These are phyloP conservation scores for Rosa rugosa DNA, from an alignment of 306 rosid species.

Conservation along the genomic window DNA sequence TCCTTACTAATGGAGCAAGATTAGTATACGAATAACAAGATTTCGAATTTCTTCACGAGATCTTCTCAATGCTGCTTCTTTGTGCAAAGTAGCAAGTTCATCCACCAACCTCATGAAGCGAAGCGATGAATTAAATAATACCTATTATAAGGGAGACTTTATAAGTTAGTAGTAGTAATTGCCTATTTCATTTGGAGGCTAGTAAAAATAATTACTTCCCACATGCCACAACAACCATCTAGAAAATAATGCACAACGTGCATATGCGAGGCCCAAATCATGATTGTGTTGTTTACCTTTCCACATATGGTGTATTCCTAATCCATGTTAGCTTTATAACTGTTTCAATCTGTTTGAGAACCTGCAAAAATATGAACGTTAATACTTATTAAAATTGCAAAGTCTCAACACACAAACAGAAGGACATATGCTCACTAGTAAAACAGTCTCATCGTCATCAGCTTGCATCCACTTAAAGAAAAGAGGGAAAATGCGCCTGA, in stretches of 20 bases:
- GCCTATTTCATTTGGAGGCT: neutral
- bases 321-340: slow-evolving; percentile 81
- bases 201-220: neutral
- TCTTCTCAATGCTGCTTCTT: slow-evolving; percentile 59
- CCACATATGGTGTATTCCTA: slow-evolving; percentile 72
- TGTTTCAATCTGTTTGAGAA: slow-evolving; percentile 55
- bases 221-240: neutral
- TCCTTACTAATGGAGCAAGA: slow-evolving; percentile 69
- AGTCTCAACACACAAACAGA: neutral
- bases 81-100: slow-evolving; percentile 61
- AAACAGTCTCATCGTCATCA: slow-evolving; percentile 80
- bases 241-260: neutral
- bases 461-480: slow-evolving; percentile 89
- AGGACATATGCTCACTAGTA: slow-evolving; percentile 54
- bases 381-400: neutral
- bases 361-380: slow-evolving; percentile 38
- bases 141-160: neutral
- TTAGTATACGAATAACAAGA: slow-evolving; percentile 48
- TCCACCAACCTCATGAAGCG: slow-evolving; percentile 60
- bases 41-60: slow-evolving; percentile 59
- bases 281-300: slow-evolving; percentile 44
- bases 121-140: slow-evolving; percentile 7
- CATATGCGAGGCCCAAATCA: neutral
- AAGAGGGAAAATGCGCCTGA: slow-evolving; percentile 82
- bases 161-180: neutral